Base-by-base conservation (phyloP, 2,329 filamentous ascomycete genomes). In the Pseudocercospora cruenta region DNA sequence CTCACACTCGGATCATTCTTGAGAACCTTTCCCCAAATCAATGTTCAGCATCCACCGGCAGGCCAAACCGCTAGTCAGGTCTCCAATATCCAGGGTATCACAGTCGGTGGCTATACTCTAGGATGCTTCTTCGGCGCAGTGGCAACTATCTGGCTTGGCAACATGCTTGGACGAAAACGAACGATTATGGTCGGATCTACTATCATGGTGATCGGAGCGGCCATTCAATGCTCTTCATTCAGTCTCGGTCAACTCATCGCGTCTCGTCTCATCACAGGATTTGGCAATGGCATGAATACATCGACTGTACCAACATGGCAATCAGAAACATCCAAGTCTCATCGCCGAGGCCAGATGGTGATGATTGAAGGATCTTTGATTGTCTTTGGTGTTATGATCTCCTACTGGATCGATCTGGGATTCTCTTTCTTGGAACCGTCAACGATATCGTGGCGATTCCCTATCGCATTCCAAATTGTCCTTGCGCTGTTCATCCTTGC, bases 301-400 rank as follows among this genome's bases (percentile, higher is more conserved):
- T 66, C 62, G 55, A 82, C 82, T 33, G 81, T 83, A 0, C 81
- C 81, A 5, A 79, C 82, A 39, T 82, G 82, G 69, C 81, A 83
- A 71, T 82, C 81, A 10, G 81, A 83, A 67, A 83, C 82, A 73
- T 97, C 94, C 43, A 94, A 94, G 53, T 92, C 94, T 3, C 94
- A 98, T 76, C 97, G 96, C 78, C 87, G 94, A 74, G 94, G 94
- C 67, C 94, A 94, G 80, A 85, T 98, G 69, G 94, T 94, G 24
- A 97, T 94, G 78, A 97, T 98, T 72, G 94, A 98, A 79, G 97
- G 97, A 75, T 94, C 94, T 0, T 93, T 84, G 72, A 84, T 85
- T 63, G 83, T 83, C 16, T 82, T 81, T 62, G 83, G 83, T 67
- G 81, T 84, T 63, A 83, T 81, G 68, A 76, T 84, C 76, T 81